A percentile compares a stretch with the other conserved stretches of the same genome.
Evolutionary conservation across 331 rosid species (phyloP).

Genomic region (Quercus lobata): DNA sequence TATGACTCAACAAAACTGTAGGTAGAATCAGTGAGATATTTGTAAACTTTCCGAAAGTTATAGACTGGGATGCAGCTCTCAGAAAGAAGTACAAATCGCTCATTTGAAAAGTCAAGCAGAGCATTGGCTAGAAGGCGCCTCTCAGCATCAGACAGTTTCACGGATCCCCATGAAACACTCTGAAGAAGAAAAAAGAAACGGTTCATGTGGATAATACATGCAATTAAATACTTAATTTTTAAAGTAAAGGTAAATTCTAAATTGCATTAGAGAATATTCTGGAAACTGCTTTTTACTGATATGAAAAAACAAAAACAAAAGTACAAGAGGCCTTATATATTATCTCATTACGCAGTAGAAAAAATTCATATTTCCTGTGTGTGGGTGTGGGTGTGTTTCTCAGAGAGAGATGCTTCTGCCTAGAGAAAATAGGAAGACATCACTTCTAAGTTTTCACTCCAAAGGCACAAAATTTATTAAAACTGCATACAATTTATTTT

Average conservation of each 20-base stretch:
- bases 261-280: not conserved
- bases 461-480: too few species aligned
- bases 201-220: not conserved
- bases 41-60: constrained; percentile 72
- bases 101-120: constrained; percentile 81
- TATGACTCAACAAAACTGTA: constrained; percentile 84
- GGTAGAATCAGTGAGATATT: constrained; percentile 56
- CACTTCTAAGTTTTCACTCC: too few species aligned
- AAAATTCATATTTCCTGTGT: too few species aligned
- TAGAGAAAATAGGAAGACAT: too few species aligned
- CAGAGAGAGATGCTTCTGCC: too few species aligned
- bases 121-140: constrained; percentile 93
- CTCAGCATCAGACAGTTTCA: constrained; percentile 79
- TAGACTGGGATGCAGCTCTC: constrained; percentile 96
- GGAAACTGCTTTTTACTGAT: too few species aligned
- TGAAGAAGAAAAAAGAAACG: constrained; percentile 23
- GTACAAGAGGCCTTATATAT: too few species aligned
- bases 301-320: too few species aligned
- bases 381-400: too few species aligned
- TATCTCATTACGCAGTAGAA: too few species aligned
- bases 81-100: constrained; percentile 83
- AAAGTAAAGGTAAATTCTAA: not conserved
- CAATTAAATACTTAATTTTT: not conserved
- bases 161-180: constrained; percentile 85
- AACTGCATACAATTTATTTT: too few species aligned